Evolutionary conservation across 106 monocot genomes (phyloP).

Genomic region (Posidonia australis): DNA sequence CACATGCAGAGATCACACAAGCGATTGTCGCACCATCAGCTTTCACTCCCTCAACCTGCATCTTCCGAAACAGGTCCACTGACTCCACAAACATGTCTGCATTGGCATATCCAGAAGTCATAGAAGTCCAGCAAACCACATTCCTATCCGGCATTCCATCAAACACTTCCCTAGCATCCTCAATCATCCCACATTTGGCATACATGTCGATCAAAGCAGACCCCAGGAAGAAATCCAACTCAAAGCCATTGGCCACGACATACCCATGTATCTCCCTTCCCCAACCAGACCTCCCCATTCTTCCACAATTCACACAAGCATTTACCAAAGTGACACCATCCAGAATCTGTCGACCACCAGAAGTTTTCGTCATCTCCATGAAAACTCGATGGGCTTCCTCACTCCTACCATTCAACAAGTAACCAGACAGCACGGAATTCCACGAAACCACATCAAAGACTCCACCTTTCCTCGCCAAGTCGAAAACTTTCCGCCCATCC

Average conservation of each 20-base stretch:
- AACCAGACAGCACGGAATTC: conserved; percentile 67
- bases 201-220: conserved; percentile 70
- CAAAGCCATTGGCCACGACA: conserved; percentile 25
- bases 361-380: conserved; percentile 29
- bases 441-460: conserved; percentile 54
- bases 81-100: conserved; percentile 32
- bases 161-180: conserved; percentile 47
- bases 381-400: conserved; percentile 29
- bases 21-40: conserved; percentile 43
- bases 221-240: conserved; percentile 43
- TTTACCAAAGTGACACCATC: conserved; percentile 43
- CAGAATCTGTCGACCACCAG: conserved; percentile 3
- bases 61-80: conserved; percentile 48
- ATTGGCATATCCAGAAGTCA: conserved; percentile 48
- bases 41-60: conserved; percentile 40
- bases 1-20: conserved; percentile 66
- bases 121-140: conserved; percentile 57
- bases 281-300: conserved; percentile 5
- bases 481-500: conserved; percentile 32
- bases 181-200: conserved; percentile 35
- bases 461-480: conserved; percentile 7
- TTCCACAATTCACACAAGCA: conserved; percentile 37
- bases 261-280: conserved; percentile 45
- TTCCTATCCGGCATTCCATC: conserved; percentile 44
- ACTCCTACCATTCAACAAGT: conserved; percentile 18